Evolutionary conservation across 2,329 filamentous ascomycete species (phyloP), one percentile per base, ranked within the genome.

Genomic region (Xylariaceae sp.): DNA sequence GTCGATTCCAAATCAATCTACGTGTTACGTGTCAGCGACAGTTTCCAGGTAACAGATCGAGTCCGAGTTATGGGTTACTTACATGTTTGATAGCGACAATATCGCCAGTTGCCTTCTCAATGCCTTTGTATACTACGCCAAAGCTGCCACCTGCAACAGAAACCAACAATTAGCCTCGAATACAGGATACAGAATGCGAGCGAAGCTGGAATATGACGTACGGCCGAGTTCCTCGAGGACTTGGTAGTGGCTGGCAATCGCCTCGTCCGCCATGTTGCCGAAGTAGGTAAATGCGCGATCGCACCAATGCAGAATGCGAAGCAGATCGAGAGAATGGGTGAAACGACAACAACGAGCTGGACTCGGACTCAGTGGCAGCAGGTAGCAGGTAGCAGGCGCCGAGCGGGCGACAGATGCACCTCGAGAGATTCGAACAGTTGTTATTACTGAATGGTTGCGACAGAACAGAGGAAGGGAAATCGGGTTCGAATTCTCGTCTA

Each of bases 1-100:
- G 89, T 97, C 44, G 91, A 95, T 69, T 98, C 93, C 60, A 98
- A 87, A 65, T 98, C 93, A 64, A 98, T 97, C 89, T 97, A 63
- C 30, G 17, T 34, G 43, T 16, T 29, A 28, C 7, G 47, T n/a
- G 34, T 50, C 26, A 54, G 45, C 42, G 34, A 19, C 12, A 17
- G 29, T 16, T 9, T 26, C 11, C 33, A 7, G 35, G 4, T 34
- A 18, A 34, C 11, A 28, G 34, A 36, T 16, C 18, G 7, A 19
- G 17, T 11, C 22, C 28, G 8, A 36, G 22, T 16, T 44, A 32
- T 28, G 30, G n/a, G 19, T 9, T 32, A 68, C 85, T 60, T 73
- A 93, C 89, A 74, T 95, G 89, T 68, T 98, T 98, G 66, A 98
- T 93, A 24, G 93, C 93, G 40, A 97, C 93, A 31, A 90, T 85